Percentiles rank a stretch among this genome's conserved stretches.
Conservation (phyloP, 2,329 filamentous ascomycete genomes). For the Fusarium nelsonii region DNA sequence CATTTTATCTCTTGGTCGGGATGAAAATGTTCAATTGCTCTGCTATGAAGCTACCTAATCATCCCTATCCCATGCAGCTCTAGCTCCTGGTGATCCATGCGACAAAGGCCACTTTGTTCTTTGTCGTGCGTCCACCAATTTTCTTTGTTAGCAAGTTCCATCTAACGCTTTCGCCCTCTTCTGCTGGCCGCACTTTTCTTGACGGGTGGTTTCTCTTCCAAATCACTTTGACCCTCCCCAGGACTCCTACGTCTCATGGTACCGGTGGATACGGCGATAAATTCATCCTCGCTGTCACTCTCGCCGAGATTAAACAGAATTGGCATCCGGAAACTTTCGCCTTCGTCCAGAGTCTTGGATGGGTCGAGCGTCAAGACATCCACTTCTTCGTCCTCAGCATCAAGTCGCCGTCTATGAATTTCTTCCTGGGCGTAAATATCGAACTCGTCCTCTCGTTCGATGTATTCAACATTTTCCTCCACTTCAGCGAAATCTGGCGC, state of each 20-base stretch:
- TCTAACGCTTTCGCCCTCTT: slow-evolving; percentile 56
- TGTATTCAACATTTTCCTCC: slow-evolving; percentile 97
- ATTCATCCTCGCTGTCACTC: slow-evolving; percentile 95
- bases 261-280: slow-evolving; percentile 75
- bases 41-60: slow-evolving; percentile 14
- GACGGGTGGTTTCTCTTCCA: slow-evolving; percentile 54
- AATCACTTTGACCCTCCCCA: slow-evolving; percentile 75
- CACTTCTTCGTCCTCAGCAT: slow-evolving; percentile 92
- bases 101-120: slow-evolving; percentile 40
- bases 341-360: slow-evolving; percentile 70
- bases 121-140: slow-evolving; percentile 6
- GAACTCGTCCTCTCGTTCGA: slow-evolving; percentile 96
- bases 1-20: slow-evolving; percentile 16
- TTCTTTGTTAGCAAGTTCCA: slow-evolving; percentile 7
- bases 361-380: slow-evolving; percentile 86
- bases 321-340: slow-evolving; percentile 85
- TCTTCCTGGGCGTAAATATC: slow-evolving; percentile 97
- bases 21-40: slow-evolving; percentile 22
- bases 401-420: slow-evolving; percentile 88
- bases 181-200: slow-evolving; percentile 56
- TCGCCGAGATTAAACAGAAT: slow-evolving; percentile 93
- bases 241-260: slow-evolving; percentile 90
- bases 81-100: slow-evolving; percentile 13
- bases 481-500: slow-evolving; percentile 98
- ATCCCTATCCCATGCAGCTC: slow-evolving; percentile 28